Base-by-base conservation (phyloP, 2,329 filamentous ascomycete species). In the Ambrosiella xylebori region DNA sequence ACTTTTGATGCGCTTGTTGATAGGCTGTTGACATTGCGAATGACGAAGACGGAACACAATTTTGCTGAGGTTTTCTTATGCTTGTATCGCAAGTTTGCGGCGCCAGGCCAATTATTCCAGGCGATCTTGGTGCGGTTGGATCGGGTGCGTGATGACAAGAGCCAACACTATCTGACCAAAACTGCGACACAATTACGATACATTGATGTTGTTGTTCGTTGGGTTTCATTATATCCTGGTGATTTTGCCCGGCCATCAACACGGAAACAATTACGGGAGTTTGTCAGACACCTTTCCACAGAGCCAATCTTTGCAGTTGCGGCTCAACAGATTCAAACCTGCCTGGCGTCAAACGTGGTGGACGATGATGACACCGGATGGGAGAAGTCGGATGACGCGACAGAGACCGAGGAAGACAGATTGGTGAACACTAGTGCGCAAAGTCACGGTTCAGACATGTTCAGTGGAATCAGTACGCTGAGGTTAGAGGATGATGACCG, bases 311-410 rank as follows among this genome's bases (percentile, higher is more conserved):
- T 94, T 69, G 82, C 86, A 17, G 82, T 87, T 15, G 88, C 90
- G 2, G 86, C 88, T 2, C 84, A 87, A 64, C 88, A 96, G 66
- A 93, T 98, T 71, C 79, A 82, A 17, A 77, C 78, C n/a, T 83
- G 86, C 64, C 73, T 97, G 13, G 85, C 90, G 51, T 75, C 77
- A 54, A 76, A 75, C 59, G 83, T 89, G 1, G 74, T 80, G 5
- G 86, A 95, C 65, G 90, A 97, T 66, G 93, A 97, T 65, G 91
- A 98, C 67, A 86, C 86, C 0, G 83, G 86, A 11, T 98, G 93
- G 93, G 88, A 86, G n/a, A 86, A 83, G 65, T 80, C 81, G 52
- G 91, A 97, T 65, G 79, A 81, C 8, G 63, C 64, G 2, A 66
- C 66, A 3, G 69, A 72, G 35, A 17, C 41, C 56, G 65, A 67